Evolutionary conservation across 305 asterid species (phyloP).

Genomic region (Plantago rigida): DNA sequence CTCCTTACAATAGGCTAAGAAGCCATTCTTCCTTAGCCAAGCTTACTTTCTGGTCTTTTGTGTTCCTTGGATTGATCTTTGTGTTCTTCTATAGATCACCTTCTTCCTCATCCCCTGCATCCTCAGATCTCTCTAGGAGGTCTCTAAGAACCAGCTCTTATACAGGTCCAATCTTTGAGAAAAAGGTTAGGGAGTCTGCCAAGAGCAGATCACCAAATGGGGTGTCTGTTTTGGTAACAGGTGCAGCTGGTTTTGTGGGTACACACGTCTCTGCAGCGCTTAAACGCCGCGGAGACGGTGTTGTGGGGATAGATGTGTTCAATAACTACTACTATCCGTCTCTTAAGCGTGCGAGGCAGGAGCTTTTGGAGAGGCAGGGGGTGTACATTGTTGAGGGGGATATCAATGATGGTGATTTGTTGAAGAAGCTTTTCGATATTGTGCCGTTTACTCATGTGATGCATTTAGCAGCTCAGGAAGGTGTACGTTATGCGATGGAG

Average conservation of each 20-base stretch:
- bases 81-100: conserved; percentile 42
- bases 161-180: conserved; percentile 42
- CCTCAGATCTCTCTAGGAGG: conserved; percentile 40
- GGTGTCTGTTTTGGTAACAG: conserved; percentile 45
- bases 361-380: conserved; percentile 38
- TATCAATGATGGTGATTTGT: conserved; percentile 37
- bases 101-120: conserved; percentile 24
- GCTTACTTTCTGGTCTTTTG: conserved; percentile 49
- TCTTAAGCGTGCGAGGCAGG: conserved; percentile 48
- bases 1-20: conserved; percentile 38
- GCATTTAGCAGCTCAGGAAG: conserved; percentile 63
- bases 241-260: conserved; percentile 66
- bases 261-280: conserved; percentile 52
- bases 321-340: conserved; percentile 53
- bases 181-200: conserved; percentile 43
- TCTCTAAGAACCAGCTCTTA: conserved; percentile 38
- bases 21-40: conserved; percentile 40
- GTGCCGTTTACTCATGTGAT: conserved; percentile 52
- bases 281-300: conserved; percentile 53
- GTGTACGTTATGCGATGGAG: conserved; percentile 60
- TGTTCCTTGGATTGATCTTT: conserved; percentile 36
- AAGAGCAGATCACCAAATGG: conserved; percentile 42
- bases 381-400: conserved; percentile 61
- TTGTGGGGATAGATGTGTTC: conserved; percentile 53
- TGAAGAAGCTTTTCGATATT: conserved; percentile 41